Evolutionary conservation across 371 early-diverging fungal genomes (phyloP), one percentile per base, ranked within the genome.

Genomic region (Mucor saturninus): DNA sequence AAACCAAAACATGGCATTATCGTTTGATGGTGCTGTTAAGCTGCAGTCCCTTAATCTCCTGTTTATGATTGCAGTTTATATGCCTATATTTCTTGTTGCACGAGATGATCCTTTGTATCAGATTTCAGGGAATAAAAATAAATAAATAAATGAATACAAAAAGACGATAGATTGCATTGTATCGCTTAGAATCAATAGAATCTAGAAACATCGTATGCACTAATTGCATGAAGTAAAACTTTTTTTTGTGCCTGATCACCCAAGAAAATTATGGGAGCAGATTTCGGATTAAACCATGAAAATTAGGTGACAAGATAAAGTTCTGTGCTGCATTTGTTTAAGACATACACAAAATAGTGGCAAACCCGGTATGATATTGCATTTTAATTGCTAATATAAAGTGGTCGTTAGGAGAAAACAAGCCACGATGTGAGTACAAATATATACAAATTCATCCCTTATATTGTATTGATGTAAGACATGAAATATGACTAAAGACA

Each of bases 401-500:
- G 21, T 13, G 11, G 11, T 54, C 8, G 8, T 32, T 39, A 54
- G 37, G 28, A 38, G 39, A 38, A 35, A 35, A 21, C 39, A 54
- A 38, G 28, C 37, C 39, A 54, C 54, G 14, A 54, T 37, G 37
- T 46, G 46, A 21, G 46, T 46, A 46, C 46, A 37, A 32, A 37
- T 53, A 15, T 53, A 37, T 53, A 46, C 46, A 46, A 46, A 46
- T 53, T 53, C 53, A 35, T 37, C 35, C 37, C 53, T 37, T 35
- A 14, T 54, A 21, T 54, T 54, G 5, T 30, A 8, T 59, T 49
- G 40, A 50, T 59, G 37, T 59, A 15, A 57, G 31, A 55, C 42
- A 48, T 59, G n/a, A 59, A 59, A 50, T 59, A 59, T 59, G 59
- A 59, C 59, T 59, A 59, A 59, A 59, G 50, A 39, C 35, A 59